These are phyloP conservation scores for Trichoderma gamsii DNA, from an alignment of 495 filamentous ascomycete species.

Conservation along the genomic window DNA sequence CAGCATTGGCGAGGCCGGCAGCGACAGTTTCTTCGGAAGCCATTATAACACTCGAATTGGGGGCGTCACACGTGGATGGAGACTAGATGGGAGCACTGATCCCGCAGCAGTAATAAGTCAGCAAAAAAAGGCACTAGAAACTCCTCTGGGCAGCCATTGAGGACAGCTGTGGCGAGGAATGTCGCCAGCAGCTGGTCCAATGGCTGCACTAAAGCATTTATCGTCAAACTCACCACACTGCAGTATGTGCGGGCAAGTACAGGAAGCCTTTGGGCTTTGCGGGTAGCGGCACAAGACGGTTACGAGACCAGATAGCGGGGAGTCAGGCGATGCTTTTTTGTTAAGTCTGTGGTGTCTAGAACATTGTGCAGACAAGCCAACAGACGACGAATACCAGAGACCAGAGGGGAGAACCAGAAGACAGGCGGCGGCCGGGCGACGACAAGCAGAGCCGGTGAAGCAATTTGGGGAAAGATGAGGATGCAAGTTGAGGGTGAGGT, in stretches of 20 bases:
- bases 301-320: background rate
- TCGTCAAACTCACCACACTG: conserved; percentile 11
- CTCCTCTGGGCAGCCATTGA: too few species aligned
- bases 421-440: conserved; percentile 6
- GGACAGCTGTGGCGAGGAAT: too few species aligned
- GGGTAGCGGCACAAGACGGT: background rate
- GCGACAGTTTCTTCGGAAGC: conserved; percentile 21
- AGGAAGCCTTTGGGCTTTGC: background rate
- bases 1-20: conserved; percentile 28
- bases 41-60: conserved; percentile 20
- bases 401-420: conserved; percentile 15
- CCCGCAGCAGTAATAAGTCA: background rate
- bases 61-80: background rate
- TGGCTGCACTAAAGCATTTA: too few species aligned
- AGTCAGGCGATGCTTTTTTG: background rate
- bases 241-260: background rate
- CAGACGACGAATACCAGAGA: conserved; percentile 14
- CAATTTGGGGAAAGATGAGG: background rate
- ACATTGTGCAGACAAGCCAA: conserved; percentile 7
- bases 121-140: background rate
- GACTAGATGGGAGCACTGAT: background rate
- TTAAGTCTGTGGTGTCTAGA: conserved; percentile 10
- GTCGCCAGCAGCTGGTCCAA: too few species aligned
- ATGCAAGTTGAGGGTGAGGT: conserved; percentile 17
- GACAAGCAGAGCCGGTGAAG: conserved; percentile 6